Base-by-base conservation (phyloP, 768 basidiomycete species). In the Saitozyma podzolica region DNA sequence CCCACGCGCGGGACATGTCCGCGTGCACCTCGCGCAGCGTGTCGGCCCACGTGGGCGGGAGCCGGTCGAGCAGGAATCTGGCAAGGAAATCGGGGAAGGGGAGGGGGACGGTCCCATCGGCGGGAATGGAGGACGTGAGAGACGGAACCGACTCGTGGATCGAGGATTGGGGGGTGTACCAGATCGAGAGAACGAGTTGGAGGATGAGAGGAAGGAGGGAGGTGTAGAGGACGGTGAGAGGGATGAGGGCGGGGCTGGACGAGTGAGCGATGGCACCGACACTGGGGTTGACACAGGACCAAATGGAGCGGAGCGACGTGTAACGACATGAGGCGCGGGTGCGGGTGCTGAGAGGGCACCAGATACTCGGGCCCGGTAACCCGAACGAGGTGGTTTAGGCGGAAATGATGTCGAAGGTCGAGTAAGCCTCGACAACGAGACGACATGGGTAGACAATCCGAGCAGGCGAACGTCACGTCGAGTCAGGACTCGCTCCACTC, bases 141-240 rank as follows among this genome's bases (percentile, higher is more conserved):
- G 42, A 59, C 53, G 14, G 55, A 5, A 5, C 29, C 29, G 29
- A 29, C 29, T 29, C 29, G 29, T 29, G 29, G 29, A 29, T 29
- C 29, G 29, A 49, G 9, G 42, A 43, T 16, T 49, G 52, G 2
- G 69, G 64, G 3, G 63, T 57, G 41, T 72, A 67, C 73, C 75
- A 80, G 54, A 80, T 76, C 0, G 67, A 69, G 9, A 80, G 66
- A 42, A 76, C 17, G 1, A 79, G 63, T 47, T 77, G 78, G 16
- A 80, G 74, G 41, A 76, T 59, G 8, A 77, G 69, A 9, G 74
- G 76, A 0, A 78, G 64, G 3, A 78, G 60, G 8, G 78, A 76
- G 9, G 78, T 70, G 52, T 73, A 76, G 2, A 76, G 67, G 7
- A 79, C 61, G 0, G 77, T 76, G 11, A 80, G 64, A 5, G 77